Evolutionary conservation across 495 filamentous ascomycete species (phyloP), one percentile per base, ranked within the genome.

Genomic region (Annulohypoxylon stygium): DNA sequence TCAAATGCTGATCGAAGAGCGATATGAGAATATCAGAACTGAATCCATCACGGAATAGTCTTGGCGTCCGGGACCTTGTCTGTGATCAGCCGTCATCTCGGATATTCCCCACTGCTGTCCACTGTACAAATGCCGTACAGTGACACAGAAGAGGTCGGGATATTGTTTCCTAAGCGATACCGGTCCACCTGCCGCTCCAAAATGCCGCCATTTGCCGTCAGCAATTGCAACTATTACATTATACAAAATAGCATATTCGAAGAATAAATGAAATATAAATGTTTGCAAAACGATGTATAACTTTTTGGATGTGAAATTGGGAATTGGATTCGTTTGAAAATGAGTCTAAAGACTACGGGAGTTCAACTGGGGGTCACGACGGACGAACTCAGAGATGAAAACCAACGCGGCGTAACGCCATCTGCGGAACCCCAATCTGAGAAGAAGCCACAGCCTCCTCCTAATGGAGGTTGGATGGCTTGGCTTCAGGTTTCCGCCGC

Each of bases 401-500:
- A 20, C 6, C 5, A 20, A 57, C 2, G 14, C 53, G 53, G 33
- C 3, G 30, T 18, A 23, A 11, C 53, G 16, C 53, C 33, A 6
- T 20, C 53, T 20, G 53, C 33, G n/a, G 53, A 37, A 57, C 2
- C 25, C 18, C 14, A 57, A 57, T 1, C 23, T 55, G 30, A 57
- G n/a, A 14, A 20, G 30, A 57, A 57, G 9, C 53, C 26, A n/a
- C 12, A 4, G 26, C 16, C 33, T 14, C 50, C 50, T 30, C 53
- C 53, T 4, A 20, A 57, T 12, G 53, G 53, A 37, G 53, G 53
- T 37, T 18, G n/a, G 4, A 57, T 57, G 53, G 53, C 53, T 20
- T 57, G 53, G 53, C 53, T 57, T 37, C 53, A 57, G 18, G 53
- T 57, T 37, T 57, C 53, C 4, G 53, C 53, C n/a, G 53, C 53